These are phyloP conservation scores for Camellia lanceoleosa DNA, from an alignment of 148 eudicot genomes.

Conservation along the genomic window DNA sequence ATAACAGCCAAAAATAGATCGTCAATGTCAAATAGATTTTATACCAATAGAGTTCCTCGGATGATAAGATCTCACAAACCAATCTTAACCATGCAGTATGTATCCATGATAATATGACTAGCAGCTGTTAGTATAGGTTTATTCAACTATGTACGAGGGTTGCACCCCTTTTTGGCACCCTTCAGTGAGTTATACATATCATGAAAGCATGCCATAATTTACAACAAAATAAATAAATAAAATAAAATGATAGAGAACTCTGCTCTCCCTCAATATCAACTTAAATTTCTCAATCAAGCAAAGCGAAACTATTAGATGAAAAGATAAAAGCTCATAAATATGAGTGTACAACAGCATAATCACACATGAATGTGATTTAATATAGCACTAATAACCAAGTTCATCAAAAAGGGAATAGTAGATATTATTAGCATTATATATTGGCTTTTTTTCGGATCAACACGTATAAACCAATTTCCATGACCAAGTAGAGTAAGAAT, in stretches of 20 bases:
- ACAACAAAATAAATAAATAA: not conserved
- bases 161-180: not conserved
- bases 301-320: not conserved
- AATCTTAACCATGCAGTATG: not conserved
- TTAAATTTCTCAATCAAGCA: not conserved
- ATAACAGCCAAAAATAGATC: not conserved
- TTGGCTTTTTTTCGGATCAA: slow-evolving; percentile 5
- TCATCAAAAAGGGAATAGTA: not conserved
- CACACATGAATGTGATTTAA: not conserved
- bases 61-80: not conserved
- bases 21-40: not conserved
- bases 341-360: not conserved
- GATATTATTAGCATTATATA: not conserved
- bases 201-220: not conserved
- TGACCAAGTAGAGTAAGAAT: not conserved
- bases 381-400: not conserved
- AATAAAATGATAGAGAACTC: not conserved
- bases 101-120: too few relatives aligned
- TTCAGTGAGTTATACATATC: not conserved
- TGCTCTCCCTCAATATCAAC: not conserved
- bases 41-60: not conserved
- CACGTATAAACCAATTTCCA: not conserved
- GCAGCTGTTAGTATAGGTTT: too few relatives aligned
- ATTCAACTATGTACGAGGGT: not conserved
- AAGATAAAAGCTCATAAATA: not conserved